A percentile compares a stretch with the other conserved stretches of the same genome.
Evolutionary conservation across 1,284 basidiomycete species (phyloP).

Genomic region (Irpex lacteus): DNA sequence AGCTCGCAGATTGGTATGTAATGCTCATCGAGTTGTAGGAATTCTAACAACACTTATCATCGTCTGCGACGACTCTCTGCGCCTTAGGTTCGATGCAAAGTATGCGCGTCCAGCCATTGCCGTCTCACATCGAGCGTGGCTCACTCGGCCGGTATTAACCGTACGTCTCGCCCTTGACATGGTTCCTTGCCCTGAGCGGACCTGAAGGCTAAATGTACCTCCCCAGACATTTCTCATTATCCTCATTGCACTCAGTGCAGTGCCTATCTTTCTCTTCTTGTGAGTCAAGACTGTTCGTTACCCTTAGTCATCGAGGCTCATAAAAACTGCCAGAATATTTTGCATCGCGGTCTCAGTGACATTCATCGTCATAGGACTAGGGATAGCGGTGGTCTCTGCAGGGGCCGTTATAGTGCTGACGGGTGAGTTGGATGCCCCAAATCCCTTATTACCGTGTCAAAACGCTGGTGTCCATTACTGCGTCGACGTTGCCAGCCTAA

Average conservation of each 20-base stretch:
- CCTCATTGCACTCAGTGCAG: conserved; percentile 11
- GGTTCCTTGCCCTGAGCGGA: not conserved
- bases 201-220: not conserved
- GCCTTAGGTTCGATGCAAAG: not conserved
- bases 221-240: conserved; percentile 14
- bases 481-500: no score
- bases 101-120: conserved; percentile 5
- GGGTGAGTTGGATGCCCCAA: conserved; percentile 4
- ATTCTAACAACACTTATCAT: not conserved
- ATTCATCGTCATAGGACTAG: conserved; percentile 11
- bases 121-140: not conserved
- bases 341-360: conserved; percentile 11
- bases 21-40: not conserved
- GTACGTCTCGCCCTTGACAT: not conserved
- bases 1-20: not conserved
- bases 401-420: conserved; percentile 6
- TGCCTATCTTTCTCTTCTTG: conserved; percentile 15
- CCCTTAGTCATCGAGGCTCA: not conserved
- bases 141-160: conserved; percentile 5
- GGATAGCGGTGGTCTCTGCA: conserved; percentile 7
- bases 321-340: conserved; percentile 8
- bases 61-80: no score
- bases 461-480: no score
- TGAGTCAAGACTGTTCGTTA: conserved; percentile 2
- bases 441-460: no score